Conservation (phyloP, 768 basidiomycete genomes). For the Calocera viscosa region DNA sequence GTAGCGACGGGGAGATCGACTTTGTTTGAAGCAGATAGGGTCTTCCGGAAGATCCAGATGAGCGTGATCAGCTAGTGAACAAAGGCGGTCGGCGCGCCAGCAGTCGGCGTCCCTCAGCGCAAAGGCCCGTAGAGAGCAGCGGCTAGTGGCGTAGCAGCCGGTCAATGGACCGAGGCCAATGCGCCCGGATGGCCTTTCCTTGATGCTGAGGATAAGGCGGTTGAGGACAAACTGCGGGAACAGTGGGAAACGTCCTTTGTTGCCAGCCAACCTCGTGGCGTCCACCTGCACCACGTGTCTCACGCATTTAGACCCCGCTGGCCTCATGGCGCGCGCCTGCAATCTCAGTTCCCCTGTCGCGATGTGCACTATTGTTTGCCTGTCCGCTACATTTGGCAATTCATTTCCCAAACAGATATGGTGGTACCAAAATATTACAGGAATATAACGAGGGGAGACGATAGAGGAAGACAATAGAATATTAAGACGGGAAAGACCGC, state of each 20-base stretch:
- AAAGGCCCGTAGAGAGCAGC: not conserved
- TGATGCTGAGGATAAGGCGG: not conserved
- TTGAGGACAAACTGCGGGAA: not conserved
- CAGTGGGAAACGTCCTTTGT: not conserved
- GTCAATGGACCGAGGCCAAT: not conserved
- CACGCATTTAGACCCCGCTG: too few relatives aligned
- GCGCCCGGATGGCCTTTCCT: not conserved
- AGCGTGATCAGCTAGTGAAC: not conserved
- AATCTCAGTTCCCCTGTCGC: not conserved
- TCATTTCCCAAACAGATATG: conserved; percentile 11
- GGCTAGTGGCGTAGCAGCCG: not conserved
- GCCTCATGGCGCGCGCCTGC: too few relatives aligned
- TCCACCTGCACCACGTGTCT: not conserved
- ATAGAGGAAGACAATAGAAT: not conserved
- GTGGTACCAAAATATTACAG: conserved; percentile 8
- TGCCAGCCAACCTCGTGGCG: not conserved
- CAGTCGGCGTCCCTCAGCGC: not conserved
- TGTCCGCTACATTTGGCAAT: conserved; percentile 1
- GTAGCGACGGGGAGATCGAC: not conserved
- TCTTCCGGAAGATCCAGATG: conserved; percentile 1
- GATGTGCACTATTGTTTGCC: not conserved
- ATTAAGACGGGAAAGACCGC: not conserved
- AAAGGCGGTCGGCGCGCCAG: not conserved
- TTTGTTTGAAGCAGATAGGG: conserved; percentile 4
- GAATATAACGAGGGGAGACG: conserved; percentile 8